Conservation (phyloP, 768 basidiomycete genomes). For the Agaricus subrufescens region DNA sequence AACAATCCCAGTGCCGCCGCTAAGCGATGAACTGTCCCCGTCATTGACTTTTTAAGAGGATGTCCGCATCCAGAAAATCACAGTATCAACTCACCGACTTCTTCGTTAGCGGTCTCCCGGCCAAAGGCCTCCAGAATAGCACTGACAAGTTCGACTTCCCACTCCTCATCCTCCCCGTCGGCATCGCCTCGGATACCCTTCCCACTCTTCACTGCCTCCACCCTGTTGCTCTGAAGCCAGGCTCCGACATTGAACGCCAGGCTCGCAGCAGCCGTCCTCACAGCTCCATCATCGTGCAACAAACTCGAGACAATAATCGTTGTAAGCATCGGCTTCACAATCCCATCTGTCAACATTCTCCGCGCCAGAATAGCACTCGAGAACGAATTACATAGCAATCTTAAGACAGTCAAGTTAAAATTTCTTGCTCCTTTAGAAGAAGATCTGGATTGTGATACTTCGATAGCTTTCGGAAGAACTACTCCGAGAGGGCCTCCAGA, state of each 20-base stretch:
- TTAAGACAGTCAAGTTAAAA: conserved; percentile 60
- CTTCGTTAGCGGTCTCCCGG: conserved; percentile 69
- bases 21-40: conserved; percentile 67
- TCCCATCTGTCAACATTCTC: conserved; percentile 24
- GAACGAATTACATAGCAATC: conserved; percentile 67
- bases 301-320: conserved; percentile 60
- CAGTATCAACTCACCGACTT: conserved; percentile 60
- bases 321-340: conserved; percentile 34
- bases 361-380: conserved; percentile 43
- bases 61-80: conserved; percentile 1
- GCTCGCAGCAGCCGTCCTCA: conserved; percentile 79
- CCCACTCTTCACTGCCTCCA: conserved; percentile 31
- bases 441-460: conserved; percentile 21
- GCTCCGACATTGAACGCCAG: conserved; percentile 74
- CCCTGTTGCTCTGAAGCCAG: conserved; percentile 56
- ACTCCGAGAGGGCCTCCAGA: conserved; percentile 34
- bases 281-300: conserved; percentile 59
- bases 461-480: conserved; percentile 42
- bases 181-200: conserved; percentile 25
- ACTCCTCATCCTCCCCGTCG: conserved; percentile 57
- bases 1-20: conserved; percentile 74
- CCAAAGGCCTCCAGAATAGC: conserved; percentile 79
- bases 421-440: conserved; percentile 38
- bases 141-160: conserved; percentile 81
- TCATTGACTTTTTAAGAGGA: background rate